These are phyloP conservation scores for Aspergillus puulaauensis DNA, from an alignment of 2,329 filamentous ascomycete genomes.

Conservation along the genomic window DNA sequence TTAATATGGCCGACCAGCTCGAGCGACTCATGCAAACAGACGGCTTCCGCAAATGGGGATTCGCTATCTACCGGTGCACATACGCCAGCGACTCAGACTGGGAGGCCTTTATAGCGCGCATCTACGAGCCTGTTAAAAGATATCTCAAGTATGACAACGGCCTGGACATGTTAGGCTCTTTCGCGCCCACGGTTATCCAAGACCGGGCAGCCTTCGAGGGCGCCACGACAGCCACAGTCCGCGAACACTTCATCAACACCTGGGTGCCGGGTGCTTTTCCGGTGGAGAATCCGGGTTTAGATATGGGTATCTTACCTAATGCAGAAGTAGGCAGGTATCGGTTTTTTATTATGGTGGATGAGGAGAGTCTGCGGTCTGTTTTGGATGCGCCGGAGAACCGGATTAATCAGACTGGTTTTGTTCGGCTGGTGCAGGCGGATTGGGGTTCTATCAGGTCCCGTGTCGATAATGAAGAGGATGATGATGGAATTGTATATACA, in stretches of 20 bases:
- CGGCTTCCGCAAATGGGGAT: slow-evolving; percentile 2
- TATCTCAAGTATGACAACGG: slow-evolving; percentile 5
- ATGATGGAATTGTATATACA: no score
- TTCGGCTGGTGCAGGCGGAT: slow-evolving; percentile 13
- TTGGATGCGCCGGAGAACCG: neutral
- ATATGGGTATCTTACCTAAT: neutral
- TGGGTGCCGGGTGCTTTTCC: slow-evolving; percentile 7
- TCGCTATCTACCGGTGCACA: slow-evolving; percentile 13
- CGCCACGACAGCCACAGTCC: slow-evolving; percentile 11
- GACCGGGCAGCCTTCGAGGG: slow-evolving; percentile 14
- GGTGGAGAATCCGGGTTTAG: slow-evolving; percentile 4
- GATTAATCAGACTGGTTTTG: neutral
- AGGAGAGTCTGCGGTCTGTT: slow-evolving; percentile 16
- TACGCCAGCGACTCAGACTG: slow-evolving; percentile 10
- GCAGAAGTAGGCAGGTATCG: slow-evolving; percentile 10
- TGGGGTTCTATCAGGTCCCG: slow-evolving; percentile 7
- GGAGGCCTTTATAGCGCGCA: slow-evolving; percentile 8
- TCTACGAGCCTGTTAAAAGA: neutral
- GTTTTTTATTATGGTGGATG: slow-evolving; percentile 19
- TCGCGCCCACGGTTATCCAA: slow-evolving; percentile 17
- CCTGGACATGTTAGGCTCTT: slow-evolving; percentile 13
- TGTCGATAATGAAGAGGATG: neutral
- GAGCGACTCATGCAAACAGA: slow-evolving; percentile 42
- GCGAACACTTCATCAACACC: slow-evolving; percentile 9
- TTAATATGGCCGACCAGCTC: neutral